These are phyloP conservation scores for Butyriboletus loyo DNA, from an alignment of 768 basidiomycete species.

Conservation along the genomic window DNA sequence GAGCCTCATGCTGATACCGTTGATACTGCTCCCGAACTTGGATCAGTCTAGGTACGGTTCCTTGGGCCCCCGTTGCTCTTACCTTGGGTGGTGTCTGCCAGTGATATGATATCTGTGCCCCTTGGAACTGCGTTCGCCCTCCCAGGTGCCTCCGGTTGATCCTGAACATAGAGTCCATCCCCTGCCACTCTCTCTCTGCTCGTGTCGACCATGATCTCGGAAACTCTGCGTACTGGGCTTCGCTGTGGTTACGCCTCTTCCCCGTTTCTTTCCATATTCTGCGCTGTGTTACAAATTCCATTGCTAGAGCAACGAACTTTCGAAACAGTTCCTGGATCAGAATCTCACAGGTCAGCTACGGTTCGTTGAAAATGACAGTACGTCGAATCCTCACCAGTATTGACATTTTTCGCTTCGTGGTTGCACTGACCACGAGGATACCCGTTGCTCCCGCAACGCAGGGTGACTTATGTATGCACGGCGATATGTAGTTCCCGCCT, in stretches of 20 bases:
- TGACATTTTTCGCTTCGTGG: constrained; percentile 25
- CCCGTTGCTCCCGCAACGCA: constrained; percentile 10
- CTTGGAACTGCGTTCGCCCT: constrained; percentile 6
- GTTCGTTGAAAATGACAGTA: constrained; percentile 5
- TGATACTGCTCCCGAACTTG: constrained; percentile 8
- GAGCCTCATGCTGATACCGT: constrained; percentile 10
- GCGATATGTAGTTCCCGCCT: constrained; percentile 3
- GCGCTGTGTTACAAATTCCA: constrained; percentile 21
- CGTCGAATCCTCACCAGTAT: constrained; percentile 27
- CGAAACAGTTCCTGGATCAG: constrained; percentile 21
- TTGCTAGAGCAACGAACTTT: constrained; percentile 21
- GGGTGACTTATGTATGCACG: constrained; percentile 25
- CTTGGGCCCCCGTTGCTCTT: not conserved
- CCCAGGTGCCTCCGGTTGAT: constrained; percentile 10
- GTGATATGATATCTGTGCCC: not conserved
- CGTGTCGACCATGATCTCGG: constrained; percentile 26
- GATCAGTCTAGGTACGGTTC: constrained; percentile 6
- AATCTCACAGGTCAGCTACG: constrained; percentile 15
- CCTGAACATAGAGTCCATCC: constrained; percentile 24
- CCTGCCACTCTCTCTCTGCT: constrained; percentile 25
- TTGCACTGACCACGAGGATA: constrained; percentile 26
- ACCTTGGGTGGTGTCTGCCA: constrained; percentile 22
- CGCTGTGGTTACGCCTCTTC: constrained; percentile 4
- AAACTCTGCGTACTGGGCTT: constrained; percentile 20
- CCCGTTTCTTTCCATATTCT: constrained; percentile 15